phyloP scores from a whole-genome alignment of 1,284 basidiomycete genomes.

The Tetrapyrgos nigripes region DNA sequence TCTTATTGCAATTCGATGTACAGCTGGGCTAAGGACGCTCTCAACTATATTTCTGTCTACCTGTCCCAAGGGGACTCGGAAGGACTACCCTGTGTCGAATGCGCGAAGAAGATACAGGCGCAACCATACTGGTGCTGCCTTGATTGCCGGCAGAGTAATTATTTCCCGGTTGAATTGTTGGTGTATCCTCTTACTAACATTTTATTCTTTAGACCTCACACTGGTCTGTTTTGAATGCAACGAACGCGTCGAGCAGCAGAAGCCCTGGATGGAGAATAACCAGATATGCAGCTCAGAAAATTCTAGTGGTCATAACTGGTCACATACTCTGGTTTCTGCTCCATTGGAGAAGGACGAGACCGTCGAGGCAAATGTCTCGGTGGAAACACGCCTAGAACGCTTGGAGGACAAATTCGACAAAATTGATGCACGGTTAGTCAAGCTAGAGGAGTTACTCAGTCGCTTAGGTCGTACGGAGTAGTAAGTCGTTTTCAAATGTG shows the following conservation, averaged over 20 bases:
- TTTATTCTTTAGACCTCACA: no score
- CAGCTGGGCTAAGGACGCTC: no score
- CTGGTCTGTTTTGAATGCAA: slow-evolving; percentile 40
- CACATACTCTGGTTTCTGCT: not conserved
- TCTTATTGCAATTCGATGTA: no score
- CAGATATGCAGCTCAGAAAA: not conserved
- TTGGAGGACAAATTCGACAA: not conserved
- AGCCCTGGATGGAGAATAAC: not conserved
- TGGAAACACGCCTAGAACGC: not conserved
- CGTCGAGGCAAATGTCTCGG: not conserved
- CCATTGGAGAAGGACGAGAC: not conserved
- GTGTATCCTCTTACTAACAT: no score
- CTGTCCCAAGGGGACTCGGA: no score
- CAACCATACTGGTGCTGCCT: no score
- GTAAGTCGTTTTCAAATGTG: no score
- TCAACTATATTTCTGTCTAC: no score
- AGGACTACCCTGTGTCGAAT: no score
- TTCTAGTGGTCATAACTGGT: not conserved
- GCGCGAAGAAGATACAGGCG: no score
- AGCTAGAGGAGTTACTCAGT: slow-evolving; percentile 1
- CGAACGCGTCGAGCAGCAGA: slow-evolving; percentile 31
- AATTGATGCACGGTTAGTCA: not conserved
- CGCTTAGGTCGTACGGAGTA: not conserved
- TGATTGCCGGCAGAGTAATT: no score
- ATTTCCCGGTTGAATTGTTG: no score